These are phyloP conservation scores for Suhomyces vadensis DNA, from an alignment of 805 yeast genomes.

Conservation along the genomic window DNA sequence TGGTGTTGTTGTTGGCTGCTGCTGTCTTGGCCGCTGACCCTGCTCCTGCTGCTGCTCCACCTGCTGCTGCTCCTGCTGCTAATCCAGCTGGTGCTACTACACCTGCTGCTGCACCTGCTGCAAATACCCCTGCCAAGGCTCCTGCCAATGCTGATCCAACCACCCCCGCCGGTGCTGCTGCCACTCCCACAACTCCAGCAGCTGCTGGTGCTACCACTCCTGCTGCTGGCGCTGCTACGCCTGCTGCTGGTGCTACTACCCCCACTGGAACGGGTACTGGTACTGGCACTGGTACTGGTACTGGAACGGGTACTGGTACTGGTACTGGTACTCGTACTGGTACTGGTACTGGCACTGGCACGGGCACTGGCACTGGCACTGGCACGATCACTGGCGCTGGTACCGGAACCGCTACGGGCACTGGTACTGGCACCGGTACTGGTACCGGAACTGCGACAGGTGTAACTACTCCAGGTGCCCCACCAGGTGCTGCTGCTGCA, in stretches of 20 bases:
- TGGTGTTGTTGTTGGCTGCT: conserved; percentile 2
- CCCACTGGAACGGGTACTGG: conserved; percentile 16
- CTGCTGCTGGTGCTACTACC: conserved; percentile 15
- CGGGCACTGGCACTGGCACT: conserved; percentile 14
- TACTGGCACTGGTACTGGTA: conserved; percentile 9
- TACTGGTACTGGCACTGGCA: conserved; percentile 16
- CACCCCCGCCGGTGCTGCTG: conserved; percentile 19
- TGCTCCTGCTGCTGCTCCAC: conserved; percentile 16
- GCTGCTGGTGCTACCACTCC: conserved; percentile 18
- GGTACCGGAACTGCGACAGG: conserved; percentile 14
- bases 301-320: conserved; percentile 12
- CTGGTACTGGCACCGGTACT: conserved; percentile 14
- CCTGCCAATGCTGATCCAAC: conserved; percentile 19
- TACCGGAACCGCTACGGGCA: conserved; percentile 16
- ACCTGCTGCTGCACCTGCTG: conserved; percentile 14
- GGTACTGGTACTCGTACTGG: conserved; percentile 17
- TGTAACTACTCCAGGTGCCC: conserved; percentile 14
- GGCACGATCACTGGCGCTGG: conserved; percentile 11
- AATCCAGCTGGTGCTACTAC: conserved; percentile 6
- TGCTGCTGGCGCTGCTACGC: conserved; percentile 15
- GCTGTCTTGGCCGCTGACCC: conserved; percentile 11
- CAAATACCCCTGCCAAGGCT: conserved; percentile 19
- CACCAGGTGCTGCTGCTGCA: conserved; percentile 13
- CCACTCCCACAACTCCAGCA: conserved; percentile 18
- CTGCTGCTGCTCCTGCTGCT: conserved; percentile 11